A percentile compares a stretch with the other conserved stretches of the same genome.
Evolutionary conservation across 2,329 filamentous ascomycete species (phyloP).

Genomic region (Paraphaeosphaeria minitans): DNA sequence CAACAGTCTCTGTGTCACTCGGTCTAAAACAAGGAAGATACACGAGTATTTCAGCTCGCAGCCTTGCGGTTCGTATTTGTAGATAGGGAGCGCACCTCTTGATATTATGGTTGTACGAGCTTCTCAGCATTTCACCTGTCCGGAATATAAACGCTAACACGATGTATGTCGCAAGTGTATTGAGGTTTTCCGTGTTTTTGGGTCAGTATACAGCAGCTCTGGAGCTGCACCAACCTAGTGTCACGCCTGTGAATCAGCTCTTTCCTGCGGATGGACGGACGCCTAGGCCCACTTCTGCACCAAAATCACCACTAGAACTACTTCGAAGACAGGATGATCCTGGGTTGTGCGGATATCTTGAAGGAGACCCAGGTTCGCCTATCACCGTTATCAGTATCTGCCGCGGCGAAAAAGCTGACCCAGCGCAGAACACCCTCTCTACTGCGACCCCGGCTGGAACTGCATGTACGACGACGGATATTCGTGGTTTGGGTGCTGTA

Average conservation of each 20-base stretch:
- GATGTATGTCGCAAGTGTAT: not conserved
- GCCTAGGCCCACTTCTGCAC: constrained; percentile 15
- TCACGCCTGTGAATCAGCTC: constrained; percentile 11
- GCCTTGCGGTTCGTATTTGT: not conserved
- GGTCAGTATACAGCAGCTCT: constrained; percentile 2
- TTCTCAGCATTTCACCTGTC: not conserved
- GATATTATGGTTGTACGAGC: not conserved
- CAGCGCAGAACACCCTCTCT: constrained; percentile 9
- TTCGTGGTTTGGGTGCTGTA: constrained; percentile 24
- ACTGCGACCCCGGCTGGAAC: constrained; percentile 11
- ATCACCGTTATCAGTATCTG: not conserved
- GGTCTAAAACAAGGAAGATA: not conserved
- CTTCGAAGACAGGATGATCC: constrained; percentile 16
- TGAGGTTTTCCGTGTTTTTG: not conserved
- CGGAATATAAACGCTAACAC: not conserved
- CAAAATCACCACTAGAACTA: constrained; percentile 11
- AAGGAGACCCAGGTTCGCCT: constrained; percentile 15
- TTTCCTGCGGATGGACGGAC: constrained; percentile 17
- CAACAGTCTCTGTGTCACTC: not conserved
- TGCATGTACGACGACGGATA: constrained; percentile 17
- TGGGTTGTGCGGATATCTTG: constrained; percentile 17
- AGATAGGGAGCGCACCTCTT: not conserved
- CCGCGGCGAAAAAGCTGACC: not conserved
- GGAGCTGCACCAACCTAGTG: constrained; percentile 14
- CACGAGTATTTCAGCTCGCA: not conserved